Conservation (phyloP, 306 rosid species). For the Lathyrus tuberosus region DNA sequence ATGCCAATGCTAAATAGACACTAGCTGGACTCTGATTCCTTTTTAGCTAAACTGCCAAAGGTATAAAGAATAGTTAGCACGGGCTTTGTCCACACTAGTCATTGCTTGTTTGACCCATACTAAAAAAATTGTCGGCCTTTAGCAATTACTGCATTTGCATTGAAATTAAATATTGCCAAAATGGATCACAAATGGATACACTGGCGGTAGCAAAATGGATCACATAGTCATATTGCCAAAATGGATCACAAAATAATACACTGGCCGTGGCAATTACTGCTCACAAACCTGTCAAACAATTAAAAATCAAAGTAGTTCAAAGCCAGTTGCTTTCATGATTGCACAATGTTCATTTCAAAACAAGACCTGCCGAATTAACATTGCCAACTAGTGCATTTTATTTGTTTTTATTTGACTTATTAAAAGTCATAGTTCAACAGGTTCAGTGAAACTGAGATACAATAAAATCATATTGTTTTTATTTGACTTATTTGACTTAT, state of each 20-base stretch:
- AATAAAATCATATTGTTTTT: too few species aligned
- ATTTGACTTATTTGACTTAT: too few species aligned
- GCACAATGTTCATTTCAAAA: not conserved
- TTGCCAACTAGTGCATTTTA: too few species aligned
- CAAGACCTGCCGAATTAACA: not conserved
- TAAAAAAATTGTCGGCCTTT: too few species aligned
- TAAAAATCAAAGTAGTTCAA: not conserved
- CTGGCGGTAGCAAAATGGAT: too few species aligned
- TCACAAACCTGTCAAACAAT: not conserved
- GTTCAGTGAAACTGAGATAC: too few species aligned
- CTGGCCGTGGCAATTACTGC: too few species aligned
- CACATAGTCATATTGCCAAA: not conserved
- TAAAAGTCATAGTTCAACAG: too few species aligned
- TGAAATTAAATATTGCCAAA: not conserved
- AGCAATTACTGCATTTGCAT: not conserved
- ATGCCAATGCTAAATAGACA: not conserved
- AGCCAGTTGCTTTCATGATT: not conserved
- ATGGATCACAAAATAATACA: not conserved
- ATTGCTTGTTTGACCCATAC: too few species aligned
- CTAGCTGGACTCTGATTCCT: not conserved
- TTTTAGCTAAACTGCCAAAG: not conserved
- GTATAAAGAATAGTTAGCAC: not conserved
- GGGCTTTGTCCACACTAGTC: not conserved
- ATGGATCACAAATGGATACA: too few species aligned
- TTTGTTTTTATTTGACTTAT: too few species aligned